These are phyloP conservation scores for Diplodia corticola DNA, from an alignment of 2,329 filamentous ascomycete species.

Conservation along the genomic window DNA sequence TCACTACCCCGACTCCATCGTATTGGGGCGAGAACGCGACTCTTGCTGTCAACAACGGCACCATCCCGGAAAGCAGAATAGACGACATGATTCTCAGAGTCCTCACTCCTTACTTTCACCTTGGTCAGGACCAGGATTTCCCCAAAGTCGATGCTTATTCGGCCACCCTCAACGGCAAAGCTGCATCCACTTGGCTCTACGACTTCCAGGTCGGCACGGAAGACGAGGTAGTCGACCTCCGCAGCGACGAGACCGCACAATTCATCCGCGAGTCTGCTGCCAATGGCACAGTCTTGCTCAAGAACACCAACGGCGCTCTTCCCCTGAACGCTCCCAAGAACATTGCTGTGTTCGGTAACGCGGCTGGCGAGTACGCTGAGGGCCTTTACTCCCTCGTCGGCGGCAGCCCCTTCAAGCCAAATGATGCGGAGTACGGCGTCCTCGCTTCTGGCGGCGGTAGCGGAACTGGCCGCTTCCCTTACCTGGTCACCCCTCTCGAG, in stretches of 20 bases:
- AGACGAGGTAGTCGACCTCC: conserved; percentile 29
- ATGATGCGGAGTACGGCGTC: conserved; percentile 45
- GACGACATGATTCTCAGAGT: conserved; percentile 52
- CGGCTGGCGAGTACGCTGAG: conserved; percentile 49
- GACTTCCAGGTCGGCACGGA: conserved; percentile 36
- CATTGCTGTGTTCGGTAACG: conserved; percentile 53
- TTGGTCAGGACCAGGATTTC: conserved; percentile 46
- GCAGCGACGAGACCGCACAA: conserved; percentile 34
- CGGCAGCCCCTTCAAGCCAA: neutral
- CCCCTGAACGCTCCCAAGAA: conserved; percentile 55
- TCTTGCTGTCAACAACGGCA: conserved; percentile 43
- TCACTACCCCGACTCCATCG: conserved; percentile 13
- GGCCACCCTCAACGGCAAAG: conserved; percentile 25
- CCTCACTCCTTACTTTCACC: conserved; percentile 49
- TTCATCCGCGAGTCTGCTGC: conserved; percentile 45
- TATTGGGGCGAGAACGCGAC: conserved; percentile 37
- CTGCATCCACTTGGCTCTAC: conserved; percentile 28
- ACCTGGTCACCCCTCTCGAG: conserved; percentile 44
- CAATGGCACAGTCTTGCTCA: conserved; percentile 47
- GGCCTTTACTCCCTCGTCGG: conserved; percentile 44
- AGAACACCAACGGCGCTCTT: conserved; percentile 52
- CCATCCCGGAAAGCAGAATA: conserved; percentile 42
- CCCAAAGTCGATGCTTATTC: conserved; percentile 38
- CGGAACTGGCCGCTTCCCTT: conserved; percentile 42
- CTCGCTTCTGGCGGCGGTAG: conserved; percentile 44